Conservation (phyloP, 176 grass and related monocot genomes). For the Paspalum notatum region DNA sequence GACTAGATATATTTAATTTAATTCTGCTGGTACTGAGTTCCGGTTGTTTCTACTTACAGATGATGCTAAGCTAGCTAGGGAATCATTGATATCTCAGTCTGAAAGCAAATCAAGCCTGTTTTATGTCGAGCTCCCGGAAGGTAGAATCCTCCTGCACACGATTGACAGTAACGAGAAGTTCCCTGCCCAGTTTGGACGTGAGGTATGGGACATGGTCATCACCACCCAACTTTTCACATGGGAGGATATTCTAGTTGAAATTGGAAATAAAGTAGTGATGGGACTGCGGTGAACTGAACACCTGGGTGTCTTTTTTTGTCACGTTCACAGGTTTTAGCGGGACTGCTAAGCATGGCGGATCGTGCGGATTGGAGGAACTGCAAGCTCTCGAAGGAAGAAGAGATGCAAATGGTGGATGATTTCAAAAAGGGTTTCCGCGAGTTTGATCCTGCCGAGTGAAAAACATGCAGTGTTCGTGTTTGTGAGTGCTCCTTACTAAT, state of each 20-base stretch:
- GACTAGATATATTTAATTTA: not conserved
- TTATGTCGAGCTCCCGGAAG: constrained; percentile 89
- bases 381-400: constrained; percentile 84
- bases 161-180: constrained; percentile 75
- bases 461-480: not conserved
- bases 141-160: constrained; percentile 59
- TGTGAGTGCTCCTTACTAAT: not conserved
- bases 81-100: constrained; percentile 68
- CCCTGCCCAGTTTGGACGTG: constrained; percentile 88
- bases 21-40: constrained; percentile 4
- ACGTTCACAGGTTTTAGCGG: constrained; percentile 67
- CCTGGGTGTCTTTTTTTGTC: not conserved
- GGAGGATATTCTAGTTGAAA: constrained; percentile 3
- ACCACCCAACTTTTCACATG: constrained; percentile 11
- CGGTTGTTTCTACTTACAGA: constrained; percentile 47
- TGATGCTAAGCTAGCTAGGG: constrained; percentile 51
- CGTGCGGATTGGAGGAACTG: constrained; percentile 87
- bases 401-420: constrained; percentile 67
- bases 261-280: not conserved
- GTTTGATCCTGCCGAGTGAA: constrained; percentile 72
- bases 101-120: constrained; percentile 73
- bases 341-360: constrained; percentile 75
- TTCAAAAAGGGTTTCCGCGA: constrained; percentile 68
- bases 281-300: not conserved
- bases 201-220: constrained; percentile 49